phyloP scores from a whole-genome alignment of 179 eudicot species.

The Camellia oleifera region DNA sequence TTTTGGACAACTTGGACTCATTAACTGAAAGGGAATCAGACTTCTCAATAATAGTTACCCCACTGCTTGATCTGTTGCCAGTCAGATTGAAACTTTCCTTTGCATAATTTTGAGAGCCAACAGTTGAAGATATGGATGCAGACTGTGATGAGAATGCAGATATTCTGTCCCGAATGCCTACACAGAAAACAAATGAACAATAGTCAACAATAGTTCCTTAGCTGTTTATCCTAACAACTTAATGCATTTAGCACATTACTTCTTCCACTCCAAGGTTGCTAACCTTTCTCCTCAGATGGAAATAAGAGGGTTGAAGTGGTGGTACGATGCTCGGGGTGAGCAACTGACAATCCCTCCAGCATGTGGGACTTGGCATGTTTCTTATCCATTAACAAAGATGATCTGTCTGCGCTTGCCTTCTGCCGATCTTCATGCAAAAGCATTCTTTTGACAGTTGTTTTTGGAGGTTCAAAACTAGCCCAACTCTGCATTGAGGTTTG shows the following conservation, averaged over 20 bases:
- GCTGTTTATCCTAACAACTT: neutral
- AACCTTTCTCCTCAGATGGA: constrained; percentile 45
- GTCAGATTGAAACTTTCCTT: constrained; percentile 9
- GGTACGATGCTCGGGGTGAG: constrained; percentile 27
- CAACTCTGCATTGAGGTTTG: constrained; percentile 57
- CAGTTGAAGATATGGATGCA: constrained; percentile 21
- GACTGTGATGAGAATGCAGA: constrained; percentile 33
- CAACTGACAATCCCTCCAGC: constrained; percentile 33
- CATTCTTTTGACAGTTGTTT: constrained; percentile 77
- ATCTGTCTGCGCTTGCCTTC: constrained; percentile 27
- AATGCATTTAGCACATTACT: neutral
- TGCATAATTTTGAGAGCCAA: constrained; percentile 6
- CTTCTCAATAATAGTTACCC: constrained; percentile 15
- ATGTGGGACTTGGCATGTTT: constrained; percentile 29
- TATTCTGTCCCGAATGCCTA: constrained; percentile 42
- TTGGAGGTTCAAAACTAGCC: constrained; percentile 80
- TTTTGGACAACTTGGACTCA: constrained; percentile 26
- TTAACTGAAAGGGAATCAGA: constrained; percentile 21
- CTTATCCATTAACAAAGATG: constrained; percentile 41
- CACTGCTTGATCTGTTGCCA: constrained; percentile 30
- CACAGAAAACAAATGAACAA: constrained; percentile 19
- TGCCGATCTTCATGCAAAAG: constrained; percentile 37
- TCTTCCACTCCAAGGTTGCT: constrained; percentile 13
- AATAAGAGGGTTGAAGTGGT: constrained; percentile 26
- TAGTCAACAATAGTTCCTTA: neutral